phyloP scores from a whole-genome alignment of 2,329 filamentous ascomycete species.

The Cladophialophora chaetospira region DNA sequence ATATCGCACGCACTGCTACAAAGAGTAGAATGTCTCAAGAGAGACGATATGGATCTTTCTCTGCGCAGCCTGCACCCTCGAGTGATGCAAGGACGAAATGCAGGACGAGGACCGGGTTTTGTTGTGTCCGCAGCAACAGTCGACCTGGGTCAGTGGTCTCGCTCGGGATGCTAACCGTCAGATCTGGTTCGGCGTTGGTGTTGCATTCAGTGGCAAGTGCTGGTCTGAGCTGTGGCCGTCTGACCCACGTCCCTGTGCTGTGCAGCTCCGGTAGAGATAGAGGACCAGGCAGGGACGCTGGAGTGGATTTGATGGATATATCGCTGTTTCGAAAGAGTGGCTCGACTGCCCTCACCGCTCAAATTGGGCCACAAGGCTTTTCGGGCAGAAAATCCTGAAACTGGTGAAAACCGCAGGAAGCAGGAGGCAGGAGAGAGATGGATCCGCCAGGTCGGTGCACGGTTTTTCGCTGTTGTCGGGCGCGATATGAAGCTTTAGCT shows the following conservation, averaged over 20 bases:
- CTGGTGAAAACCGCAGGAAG: slow-evolving; percentile 5
- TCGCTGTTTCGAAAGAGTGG: slow-evolving; percentile 12
- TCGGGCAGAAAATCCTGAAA: slow-evolving; percentile 6
- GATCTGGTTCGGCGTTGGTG: neutral
- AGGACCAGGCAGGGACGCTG: slow-evolving; percentile 14
- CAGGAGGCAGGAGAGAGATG: slow-evolving; percentile 9
- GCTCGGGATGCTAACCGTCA: neutral
- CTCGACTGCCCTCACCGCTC: slow-evolving; percentile 21
- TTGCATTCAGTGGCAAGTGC: slow-evolving; percentile 2
- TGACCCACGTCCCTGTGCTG: slow-evolving; percentile 8
- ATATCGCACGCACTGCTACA: slow-evolving; percentile 2
- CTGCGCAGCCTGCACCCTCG: slow-evolving; percentile 10
- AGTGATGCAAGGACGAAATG: slow-evolving; percentile 10
- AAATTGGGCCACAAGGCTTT: slow-evolving; percentile 18
- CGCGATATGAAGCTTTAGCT: slow-evolving; percentile 1
- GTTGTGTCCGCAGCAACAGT: slow-evolving; percentile 1
- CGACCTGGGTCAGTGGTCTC: slow-evolving; percentile 1
- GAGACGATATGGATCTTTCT: neutral
- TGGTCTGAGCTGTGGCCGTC: slow-evolving; percentile 3
- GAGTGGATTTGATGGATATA: slow-evolving; percentile 17
- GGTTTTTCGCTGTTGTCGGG: neutral
- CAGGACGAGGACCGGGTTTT: slow-evolving; percentile 14
- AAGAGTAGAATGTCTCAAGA: slow-evolving; percentile 5
- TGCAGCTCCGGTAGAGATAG: neutral
- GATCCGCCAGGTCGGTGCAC: neutral